phyloP scores from a whole-genome alignment of 140 eudicot genomes.

The Anethum foeniculum region DNA sequence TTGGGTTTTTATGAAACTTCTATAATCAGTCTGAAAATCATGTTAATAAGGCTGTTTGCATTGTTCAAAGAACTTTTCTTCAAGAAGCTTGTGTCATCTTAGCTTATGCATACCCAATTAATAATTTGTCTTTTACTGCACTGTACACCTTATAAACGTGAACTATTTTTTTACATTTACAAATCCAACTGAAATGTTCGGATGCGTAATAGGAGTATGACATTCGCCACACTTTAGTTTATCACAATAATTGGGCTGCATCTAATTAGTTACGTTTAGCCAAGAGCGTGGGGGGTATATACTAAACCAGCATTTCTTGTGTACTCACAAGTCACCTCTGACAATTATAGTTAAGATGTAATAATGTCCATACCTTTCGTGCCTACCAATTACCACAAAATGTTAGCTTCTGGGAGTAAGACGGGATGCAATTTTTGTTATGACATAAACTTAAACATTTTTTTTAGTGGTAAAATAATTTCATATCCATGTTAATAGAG shows the following conservation, averaged over 20 bases:
- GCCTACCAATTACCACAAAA: background rate
- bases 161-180: background rate
- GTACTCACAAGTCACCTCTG: background rate
- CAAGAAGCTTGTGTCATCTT: background rate
- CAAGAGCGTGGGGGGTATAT: background rate
- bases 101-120: background rate
- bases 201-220: background rate
- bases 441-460: background rate
- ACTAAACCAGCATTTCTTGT: background rate
- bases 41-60: background rate
- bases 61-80: background rate
- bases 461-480: background rate
- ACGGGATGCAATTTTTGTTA: background rate
- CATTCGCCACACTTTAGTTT: background rate
- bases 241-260: background rate
- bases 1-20: background rate
- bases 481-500: background rate
- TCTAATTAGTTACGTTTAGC: background rate
- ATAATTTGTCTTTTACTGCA: background rate
- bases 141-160: background rate
- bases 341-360: background rate
- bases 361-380: background rate
- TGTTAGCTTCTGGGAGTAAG: background rate
- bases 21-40: background rate
- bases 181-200: background rate